Conservation (phyloP, 768 basidiomycete genomes). For the Suillus bovinus region DNA sequence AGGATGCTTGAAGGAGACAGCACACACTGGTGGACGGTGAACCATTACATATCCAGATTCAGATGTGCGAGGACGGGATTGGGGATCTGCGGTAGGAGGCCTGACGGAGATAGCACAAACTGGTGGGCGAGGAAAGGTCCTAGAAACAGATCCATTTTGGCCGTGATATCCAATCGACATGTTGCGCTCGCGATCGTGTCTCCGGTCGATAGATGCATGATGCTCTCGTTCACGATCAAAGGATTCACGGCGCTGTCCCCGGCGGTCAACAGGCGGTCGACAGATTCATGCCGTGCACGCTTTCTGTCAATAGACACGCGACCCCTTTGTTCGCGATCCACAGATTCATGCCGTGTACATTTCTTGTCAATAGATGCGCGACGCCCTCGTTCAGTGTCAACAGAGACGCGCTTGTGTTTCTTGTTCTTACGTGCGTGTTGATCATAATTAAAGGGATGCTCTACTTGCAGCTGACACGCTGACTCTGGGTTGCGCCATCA, state of each 20-base stretch:
- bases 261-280: neutral
- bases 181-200: neutral
- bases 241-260: neutral
- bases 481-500: slow-evolving; percentile 13
- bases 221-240: neutral
- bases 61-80: neutral
- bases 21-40: neutral
- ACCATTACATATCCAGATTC: neutral
- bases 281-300: slow-evolving; percentile 3
- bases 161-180: neutral
- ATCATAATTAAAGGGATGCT: slow-evolving; percentile 2
- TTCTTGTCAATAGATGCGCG: neutral
- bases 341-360: neutral
- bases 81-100: neutral
- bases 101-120: slow-evolving; percentile 6
- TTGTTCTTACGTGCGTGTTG: slow-evolving; percentile 5
- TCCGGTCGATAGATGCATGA: neutral
- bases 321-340: neutral
- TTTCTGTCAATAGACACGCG: neutral
- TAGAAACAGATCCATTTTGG: neutral
- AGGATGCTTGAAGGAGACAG: slow-evolving; percentile 8
- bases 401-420: neutral
- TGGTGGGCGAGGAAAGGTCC: neutral
- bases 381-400: neutral
- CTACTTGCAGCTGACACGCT: neutral